Conservation (phyloP, 805 yeast species). For the Candida odintsovae region DNA sequence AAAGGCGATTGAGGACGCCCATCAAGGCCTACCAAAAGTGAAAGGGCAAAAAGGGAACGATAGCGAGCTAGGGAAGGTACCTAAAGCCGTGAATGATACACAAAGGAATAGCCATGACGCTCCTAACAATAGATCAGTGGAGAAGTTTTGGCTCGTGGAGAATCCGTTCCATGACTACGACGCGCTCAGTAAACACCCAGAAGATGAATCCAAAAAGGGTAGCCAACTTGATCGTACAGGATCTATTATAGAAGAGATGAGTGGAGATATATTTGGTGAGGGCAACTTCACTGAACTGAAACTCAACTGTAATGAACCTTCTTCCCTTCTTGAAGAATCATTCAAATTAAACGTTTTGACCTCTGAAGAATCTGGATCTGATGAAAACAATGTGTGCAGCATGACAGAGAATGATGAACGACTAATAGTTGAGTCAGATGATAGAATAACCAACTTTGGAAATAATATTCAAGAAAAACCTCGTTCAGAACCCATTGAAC, state of each 20-base stretch:
- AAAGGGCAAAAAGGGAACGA: too few relatives aligned
- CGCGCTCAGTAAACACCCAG: too few relatives aligned
- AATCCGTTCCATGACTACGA: too few relatives aligned
- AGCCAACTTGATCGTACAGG: too few relatives aligned
- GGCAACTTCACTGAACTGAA: not conserved
- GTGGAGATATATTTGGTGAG: not conserved
- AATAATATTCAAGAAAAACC: too few relatives aligned
- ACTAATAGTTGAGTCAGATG: not conserved
- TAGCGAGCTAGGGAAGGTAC: too few relatives aligned
- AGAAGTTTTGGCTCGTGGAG: too few relatives aligned
- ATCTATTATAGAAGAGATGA: not conserved
- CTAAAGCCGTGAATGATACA: too few relatives aligned
- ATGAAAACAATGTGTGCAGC: not conserved
- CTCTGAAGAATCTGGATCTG: not conserved
- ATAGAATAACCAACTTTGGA: not conserved
- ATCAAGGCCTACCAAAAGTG: not conserved
- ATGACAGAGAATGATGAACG: too few relatives aligned
- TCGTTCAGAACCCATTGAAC: not conserved
- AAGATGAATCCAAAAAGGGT: too few relatives aligned
- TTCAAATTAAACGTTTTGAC: conserved; percentile 2
- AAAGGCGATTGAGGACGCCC: not conserved
- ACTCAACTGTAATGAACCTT: not conserved
- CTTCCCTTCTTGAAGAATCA: conserved; percentile 3
- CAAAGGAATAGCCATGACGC: too few relatives aligned
- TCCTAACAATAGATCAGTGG: too few relatives aligned